A percentile compares a stretch with the other conserved stretches of the same genome.
phyloP scores from a whole-genome alignment of 306 rosid genomes.

The Pyrus bretschneideri region DNA sequence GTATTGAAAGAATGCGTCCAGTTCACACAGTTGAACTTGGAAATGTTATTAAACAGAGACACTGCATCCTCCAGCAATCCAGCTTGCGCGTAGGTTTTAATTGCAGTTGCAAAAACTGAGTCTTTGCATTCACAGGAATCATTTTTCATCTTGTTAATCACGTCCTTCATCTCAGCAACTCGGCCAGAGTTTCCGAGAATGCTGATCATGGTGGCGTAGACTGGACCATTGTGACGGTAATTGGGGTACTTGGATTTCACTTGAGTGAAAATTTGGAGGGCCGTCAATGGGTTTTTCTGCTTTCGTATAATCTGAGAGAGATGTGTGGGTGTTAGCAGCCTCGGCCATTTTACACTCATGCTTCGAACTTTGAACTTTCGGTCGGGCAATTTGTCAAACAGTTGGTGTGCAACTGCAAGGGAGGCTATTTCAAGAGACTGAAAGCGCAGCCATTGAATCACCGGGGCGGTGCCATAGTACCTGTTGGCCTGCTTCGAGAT shows the following conservation, averaged over 20 bases:
- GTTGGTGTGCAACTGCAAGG: too few relatives aligned
- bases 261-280: conserved; percentile 31
- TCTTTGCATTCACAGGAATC: conserved; percentile 41
- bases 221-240: conserved; percentile 37
- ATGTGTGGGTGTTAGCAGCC: conserved; percentile 33
- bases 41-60: conserved; percentile 27
- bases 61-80: conserved; percentile 28
- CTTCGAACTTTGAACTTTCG: not conserved
- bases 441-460: too few relatives aligned
- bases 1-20: conserved; percentile 40
- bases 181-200: conserved; percentile 31
- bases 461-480: too few relatives aligned
- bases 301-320: conserved; percentile 31
- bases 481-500: too few relatives aligned
- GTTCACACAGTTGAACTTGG: conserved; percentile 31
- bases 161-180: conserved; percentile 30
- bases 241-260: conserved; percentile 28
- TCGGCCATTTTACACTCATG: not conserved
- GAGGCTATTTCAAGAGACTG: too few relatives aligned
- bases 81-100: conserved; percentile 28
- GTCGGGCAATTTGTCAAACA: too few relatives aligned
- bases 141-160: conserved; percentile 25
- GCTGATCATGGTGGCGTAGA: conserved; percentile 30
- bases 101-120: conserved; percentile 26
- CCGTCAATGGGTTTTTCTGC: conserved; percentile 37